Evolutionary conservation across 805 yeast genomes (phyloP), one percentile per base, ranked within the genome.

Genomic region (Metschnikowia santaceciliae): DNA sequence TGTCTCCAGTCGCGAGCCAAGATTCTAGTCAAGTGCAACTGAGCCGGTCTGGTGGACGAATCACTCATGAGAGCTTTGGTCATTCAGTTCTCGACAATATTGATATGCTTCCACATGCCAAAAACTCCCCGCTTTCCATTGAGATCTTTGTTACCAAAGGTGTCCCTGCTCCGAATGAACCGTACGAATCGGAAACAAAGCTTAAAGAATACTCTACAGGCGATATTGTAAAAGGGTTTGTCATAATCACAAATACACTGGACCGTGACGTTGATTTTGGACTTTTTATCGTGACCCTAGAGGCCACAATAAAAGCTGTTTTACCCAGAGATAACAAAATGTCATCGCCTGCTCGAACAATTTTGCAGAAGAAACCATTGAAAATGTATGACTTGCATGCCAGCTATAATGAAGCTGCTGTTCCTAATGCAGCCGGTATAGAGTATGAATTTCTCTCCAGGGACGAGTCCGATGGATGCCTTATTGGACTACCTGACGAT

Each of bases 331-430:
- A 36, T n/a, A 14, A 22, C 32, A 36, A 44, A 7, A 4, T 11
- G 30, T 17, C 33, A 13, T 23, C 22, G 13, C 19, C 15, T 6
- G 20, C 47, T 19, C 47, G 40, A 17, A 68, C 66, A 46, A 61
- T 73, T 4, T 53, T 72, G 46, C 68, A 71, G 61, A 80, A 81
- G 55, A 76, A 80, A 55, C 78, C 82, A 54, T 60, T 82, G 45
- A 75, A 81, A 55, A 82, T 81, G 85, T 78, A 81, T 46, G 87
- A 82, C 59, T 58, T 82, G 42, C 76, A 78, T 61, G 86, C 86
- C 1, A 77, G 84, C 7, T 77, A 74, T 56, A 77, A 80, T 0
- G 75, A 77, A 50, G 61, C 68, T 1, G 72, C 74, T 36, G 74
- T 80, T 15, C 81, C 84, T 2, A 75, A 77, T 56, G 72, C 81